Evolutionary conservation across 164 flowering plant genomes (phyloP).

Genomic region (Aristolochia contorta): DNA sequence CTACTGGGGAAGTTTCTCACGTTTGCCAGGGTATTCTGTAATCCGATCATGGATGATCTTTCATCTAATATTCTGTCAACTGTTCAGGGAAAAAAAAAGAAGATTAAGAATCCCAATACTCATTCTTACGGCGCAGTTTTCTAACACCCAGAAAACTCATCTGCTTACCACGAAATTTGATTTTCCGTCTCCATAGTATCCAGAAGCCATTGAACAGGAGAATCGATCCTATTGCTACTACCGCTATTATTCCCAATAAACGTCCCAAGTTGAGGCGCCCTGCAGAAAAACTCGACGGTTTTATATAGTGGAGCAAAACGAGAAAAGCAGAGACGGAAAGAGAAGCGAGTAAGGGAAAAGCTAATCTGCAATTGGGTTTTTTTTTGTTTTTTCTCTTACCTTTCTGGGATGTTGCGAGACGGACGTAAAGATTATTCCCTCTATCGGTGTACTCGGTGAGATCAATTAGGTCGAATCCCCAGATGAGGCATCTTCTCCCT

Average conservation of each 20-base stretch:
- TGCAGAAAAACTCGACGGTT: no score
- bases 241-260: no score
- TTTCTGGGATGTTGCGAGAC: conserved; percentile 13
- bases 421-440: conserved; percentile 21
- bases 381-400: background rate
- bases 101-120: background rate
- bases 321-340: background rate
- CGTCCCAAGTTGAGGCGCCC: no score
- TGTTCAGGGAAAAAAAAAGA: background rate
- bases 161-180: no score
- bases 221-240: no score
- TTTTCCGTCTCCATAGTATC: no score
- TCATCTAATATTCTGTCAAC: background rate
- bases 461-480: conserved; percentile 27
- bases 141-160: no score
- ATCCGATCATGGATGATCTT: background rate
- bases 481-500: conserved; percentile 11
- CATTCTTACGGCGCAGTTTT: no score
- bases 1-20: background rate
- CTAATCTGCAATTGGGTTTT: background rate
- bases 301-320: background rate
- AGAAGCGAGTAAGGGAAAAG: background rate
- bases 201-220: no score
- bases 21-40: background rate
- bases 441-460: conserved; percentile 4